These are phyloP conservation scores for Yamadazyma pseudoaaseri DNA, from an alignment of 1,139 yeast genomes.

Conservation along the genomic window DNA sequence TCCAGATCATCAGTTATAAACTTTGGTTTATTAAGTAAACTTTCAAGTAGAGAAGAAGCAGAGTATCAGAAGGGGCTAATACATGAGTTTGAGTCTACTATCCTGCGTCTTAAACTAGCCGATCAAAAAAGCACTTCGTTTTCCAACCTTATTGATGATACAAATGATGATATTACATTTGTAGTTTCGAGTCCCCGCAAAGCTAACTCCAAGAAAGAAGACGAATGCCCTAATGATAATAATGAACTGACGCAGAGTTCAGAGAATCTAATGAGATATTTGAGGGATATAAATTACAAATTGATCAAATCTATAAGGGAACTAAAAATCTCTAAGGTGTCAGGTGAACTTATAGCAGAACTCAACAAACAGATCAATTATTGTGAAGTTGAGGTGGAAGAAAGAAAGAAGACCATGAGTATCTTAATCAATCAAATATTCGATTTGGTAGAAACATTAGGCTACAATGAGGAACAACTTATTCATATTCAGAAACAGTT, in stretches of 20 bases:
- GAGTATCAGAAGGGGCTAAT: constrained; percentile 29
- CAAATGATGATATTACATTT: constrained; percentile 24
- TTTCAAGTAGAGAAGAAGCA: constrained; percentile 34
- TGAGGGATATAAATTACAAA: constrained; percentile 39
- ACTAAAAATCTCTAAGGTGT: constrained; percentile 38
- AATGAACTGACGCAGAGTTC: not conserved
- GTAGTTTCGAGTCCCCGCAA: constrained; percentile 43
- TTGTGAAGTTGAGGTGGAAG: constrained; percentile 25
- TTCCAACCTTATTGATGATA: constrained; percentile 8
- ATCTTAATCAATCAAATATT: constrained; percentile 27
- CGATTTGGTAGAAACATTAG: constrained; percentile 26
- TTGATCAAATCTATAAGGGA: constrained; percentile 35
- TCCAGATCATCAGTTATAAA: constrained; percentile 9
- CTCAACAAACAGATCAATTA: constrained; percentile 26
- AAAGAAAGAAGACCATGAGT: constrained; percentile 25
- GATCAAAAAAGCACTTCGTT: constrained; percentile 12
- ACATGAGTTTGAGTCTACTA: constrained; percentile 28
- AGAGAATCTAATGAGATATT: constrained; percentile 20
- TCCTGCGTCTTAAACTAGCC: constrained; percentile 20
- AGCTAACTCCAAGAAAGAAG: constrained; percentile 8
- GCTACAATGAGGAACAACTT: constrained; percentile 34
- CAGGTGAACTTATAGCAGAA: constrained; percentile 24
- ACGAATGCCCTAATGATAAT: constrained; percentile 3
- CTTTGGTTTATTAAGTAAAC: constrained; percentile 15
- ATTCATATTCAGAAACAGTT: constrained; percentile 30